Percentiles rank a stretch among this genome's conserved stretches.
Evolutionary conservation across 2,329 filamentous ascomycete species (phyloP).

Genomic region (Aspergillus sp.): DNA sequence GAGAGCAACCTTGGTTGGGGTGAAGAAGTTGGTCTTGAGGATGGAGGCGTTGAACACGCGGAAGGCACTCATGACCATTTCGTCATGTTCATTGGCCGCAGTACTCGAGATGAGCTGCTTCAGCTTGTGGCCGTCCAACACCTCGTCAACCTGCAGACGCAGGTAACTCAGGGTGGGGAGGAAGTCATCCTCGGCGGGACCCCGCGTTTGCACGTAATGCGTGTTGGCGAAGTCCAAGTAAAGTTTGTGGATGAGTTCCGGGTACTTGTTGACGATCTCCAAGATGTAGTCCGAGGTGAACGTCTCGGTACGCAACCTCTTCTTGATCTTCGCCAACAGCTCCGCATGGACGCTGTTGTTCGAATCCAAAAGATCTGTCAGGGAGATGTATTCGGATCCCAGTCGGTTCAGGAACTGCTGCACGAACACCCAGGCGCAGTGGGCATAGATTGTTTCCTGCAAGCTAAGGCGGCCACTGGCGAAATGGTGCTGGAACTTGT

Average conservation of each 20-base stretch:
- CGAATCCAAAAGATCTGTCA: conserved; percentile 75
- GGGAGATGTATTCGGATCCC: conserved; percentile 84
- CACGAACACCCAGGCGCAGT: conserved; percentile 96
- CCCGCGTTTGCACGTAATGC: conserved; percentile 71
- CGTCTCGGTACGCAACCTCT: conserved; percentile 89
- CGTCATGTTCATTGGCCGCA: conserved; percentile 90
- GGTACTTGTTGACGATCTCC: conserved; percentile 92
- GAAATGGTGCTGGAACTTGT: conserved; percentile 91
- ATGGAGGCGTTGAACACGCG: conserved; percentile 91
- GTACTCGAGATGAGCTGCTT: conserved; percentile 76
- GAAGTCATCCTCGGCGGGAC: conserved; percentile 64
- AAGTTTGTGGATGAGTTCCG: conserved; percentile 78
- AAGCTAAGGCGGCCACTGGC: conserved; percentile 82
- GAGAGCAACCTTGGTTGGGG: conserved; percentile 94
- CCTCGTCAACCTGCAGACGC: conserved; percentile 67
- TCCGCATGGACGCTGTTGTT: conserved; percentile 84
- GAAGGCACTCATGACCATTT: conserved; percentile 98
- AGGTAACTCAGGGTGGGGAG: conserved; percentile 69
- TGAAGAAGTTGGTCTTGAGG: conserved; percentile 97
- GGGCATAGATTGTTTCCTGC: conserved; percentile 95
- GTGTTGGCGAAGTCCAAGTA: conserved; percentile 91
- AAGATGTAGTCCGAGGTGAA: conserved; percentile 98
- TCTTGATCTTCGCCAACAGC: conserved; percentile 90
- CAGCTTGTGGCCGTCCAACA: conserved; percentile 73
- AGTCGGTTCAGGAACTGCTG: conserved; percentile 97